A percentile compares a stretch with the other conserved stretches of the same genome.
phyloP scores from a whole-genome alignment of 495 filamentous ascomycete genomes.

The Penicillium antarcticum region DNA sequence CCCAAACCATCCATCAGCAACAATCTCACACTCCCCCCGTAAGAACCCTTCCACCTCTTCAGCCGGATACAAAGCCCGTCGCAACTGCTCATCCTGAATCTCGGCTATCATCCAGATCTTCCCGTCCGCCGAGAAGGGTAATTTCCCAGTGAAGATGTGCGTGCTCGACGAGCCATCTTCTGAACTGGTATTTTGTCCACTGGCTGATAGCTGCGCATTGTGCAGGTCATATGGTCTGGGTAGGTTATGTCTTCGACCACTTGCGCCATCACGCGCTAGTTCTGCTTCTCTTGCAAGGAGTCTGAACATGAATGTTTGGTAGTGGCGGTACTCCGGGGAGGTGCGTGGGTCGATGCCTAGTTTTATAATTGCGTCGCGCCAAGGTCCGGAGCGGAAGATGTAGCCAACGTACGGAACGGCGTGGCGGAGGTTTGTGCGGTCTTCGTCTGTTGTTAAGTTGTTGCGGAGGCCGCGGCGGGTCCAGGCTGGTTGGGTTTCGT shows the following conservation, averaged over 20 bases:
- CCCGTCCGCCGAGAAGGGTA: slow-evolving; percentile 62
- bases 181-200: slow-evolving; percentile 1
- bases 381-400: slow-evolving; percentile 85
- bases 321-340: slow-evolving; percentile 69
- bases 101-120: slow-evolving; percentile 94
- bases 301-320: slow-evolving; percentile 84
- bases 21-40: slow-evolving; percentile 50
- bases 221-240: slow-evolving; percentile 14
- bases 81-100: slow-evolving; percentile 62
- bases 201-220: not conserved
- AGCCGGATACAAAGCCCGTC: slow-evolving; percentile 21
- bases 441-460: slow-evolving; percentile 43
- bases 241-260: slow-evolving; percentile 44
- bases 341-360: slow-evolving; percentile 83
- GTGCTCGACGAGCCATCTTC: slow-evolving; percentile 28
- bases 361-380: slow-evolving; percentile 78
- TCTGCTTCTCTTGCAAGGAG: slow-evolving; percentile 70
- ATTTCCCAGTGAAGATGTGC: slow-evolving; percentile 79
- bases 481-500: slow-evolving; percentile 78
- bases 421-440: slow-evolving; percentile 55
- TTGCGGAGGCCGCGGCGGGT: slow-evolving; percentile 78
- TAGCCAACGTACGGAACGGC: slow-evolving; percentile 78
- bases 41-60: slow-evolving; percentile 23
- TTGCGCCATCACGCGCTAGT: slow-evolving; percentile 74
- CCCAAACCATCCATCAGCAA: slow-evolving; percentile 75